Evolutionary conservation across 2,329 filamentous ascomycete genomes (phyloP).

Genomic region (Grosmannia huntii): DNA sequence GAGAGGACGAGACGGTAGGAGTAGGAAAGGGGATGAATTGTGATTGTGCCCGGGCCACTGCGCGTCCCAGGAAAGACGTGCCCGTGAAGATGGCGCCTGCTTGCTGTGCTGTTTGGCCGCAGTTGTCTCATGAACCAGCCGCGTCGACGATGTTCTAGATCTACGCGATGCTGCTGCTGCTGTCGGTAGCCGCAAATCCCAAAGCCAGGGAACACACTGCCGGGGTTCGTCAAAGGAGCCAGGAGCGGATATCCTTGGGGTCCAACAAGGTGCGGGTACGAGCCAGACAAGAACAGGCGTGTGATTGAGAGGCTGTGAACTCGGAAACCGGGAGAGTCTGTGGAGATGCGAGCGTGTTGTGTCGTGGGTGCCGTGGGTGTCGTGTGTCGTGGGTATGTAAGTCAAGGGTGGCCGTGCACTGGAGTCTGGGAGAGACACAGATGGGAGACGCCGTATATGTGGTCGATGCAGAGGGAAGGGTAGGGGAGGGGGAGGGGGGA

Average conservation of each 20-base stretch:
- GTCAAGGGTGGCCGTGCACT: slow-evolving; percentile 10
- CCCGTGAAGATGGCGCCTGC: not conserved
- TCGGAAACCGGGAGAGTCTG: not conserved
- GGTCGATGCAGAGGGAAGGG: not conserved
- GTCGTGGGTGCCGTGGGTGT: not conserved
- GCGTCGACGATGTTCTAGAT: not conserved
- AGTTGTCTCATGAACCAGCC: not conserved
- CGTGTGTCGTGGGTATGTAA: slow-evolving; percentile 1
- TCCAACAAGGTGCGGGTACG: not conserved
- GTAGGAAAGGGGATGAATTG: not conserved
- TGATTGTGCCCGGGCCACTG: not conserved
- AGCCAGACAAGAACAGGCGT: not conserved
- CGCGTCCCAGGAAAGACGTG: not conserved
- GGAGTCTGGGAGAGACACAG: slow-evolving; percentile 2
- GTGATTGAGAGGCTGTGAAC: not conserved
- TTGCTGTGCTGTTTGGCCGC: not conserved
- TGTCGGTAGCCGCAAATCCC: not conserved
- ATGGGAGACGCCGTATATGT: not conserved
- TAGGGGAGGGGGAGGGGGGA: not conserved
- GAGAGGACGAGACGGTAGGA: not conserved
- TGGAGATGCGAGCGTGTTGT: not conserved
- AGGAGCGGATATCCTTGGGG: not conserved
- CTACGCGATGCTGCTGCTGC: not conserved
- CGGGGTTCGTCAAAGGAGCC: not conserved
- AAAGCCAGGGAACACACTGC: not conserved